Base-by-base conservation (phyloP, 805 yeast species). In the Yarrowia divulgata region DNA sequence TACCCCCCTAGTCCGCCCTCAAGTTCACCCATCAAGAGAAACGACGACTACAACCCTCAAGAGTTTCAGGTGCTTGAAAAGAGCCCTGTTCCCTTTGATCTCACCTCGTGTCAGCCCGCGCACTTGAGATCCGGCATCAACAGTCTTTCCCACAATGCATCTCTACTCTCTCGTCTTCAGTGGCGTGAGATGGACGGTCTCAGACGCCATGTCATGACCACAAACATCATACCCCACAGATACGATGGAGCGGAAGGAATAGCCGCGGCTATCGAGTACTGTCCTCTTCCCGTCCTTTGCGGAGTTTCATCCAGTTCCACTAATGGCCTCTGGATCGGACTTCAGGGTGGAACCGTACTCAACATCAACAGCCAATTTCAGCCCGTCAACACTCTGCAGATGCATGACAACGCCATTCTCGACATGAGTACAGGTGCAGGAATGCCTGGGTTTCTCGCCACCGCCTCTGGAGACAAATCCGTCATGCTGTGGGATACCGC, bases 391-490 rank as follows among this genome's bases (percentile, higher is more conserved):
- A 32, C 39, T n/a, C 7, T 49, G 0, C 34, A 23, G 4, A 12
- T 48, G 16, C 68, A 63, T 8, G 37, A 63, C 3, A 63, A 63
- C n/a, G 68, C 68, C 46, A 40, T 63, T 19, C 29, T 63, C 16
- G 68, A 63, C 9, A 48, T 63, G 37, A 34, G 57, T 6, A 1
- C 39, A 0, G 45, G 46, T 2, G 39, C 45, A 6, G 66, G 66
- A 32, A 7, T 42, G 2, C 16, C 16, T 6, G 57, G 16, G 6
- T 39, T 14, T 4, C n/a, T 48, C 3, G 68, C 68, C 8, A 63
- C 68, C 1, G 68, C 68, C 2, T 63, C 68, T 3, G 68, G 68
- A 10, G 68, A 63, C 39, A 63, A 49, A 19, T 23, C 68, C 2
- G 57, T 63, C 23, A 49, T 40, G 12, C 18, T 63, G 18, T 63